These are phyloP conservation scores for Dactylellina haptotyla DNA, from an alignment of 2,329 filamentous ascomycete species.

Conservation along the genomic window DNA sequence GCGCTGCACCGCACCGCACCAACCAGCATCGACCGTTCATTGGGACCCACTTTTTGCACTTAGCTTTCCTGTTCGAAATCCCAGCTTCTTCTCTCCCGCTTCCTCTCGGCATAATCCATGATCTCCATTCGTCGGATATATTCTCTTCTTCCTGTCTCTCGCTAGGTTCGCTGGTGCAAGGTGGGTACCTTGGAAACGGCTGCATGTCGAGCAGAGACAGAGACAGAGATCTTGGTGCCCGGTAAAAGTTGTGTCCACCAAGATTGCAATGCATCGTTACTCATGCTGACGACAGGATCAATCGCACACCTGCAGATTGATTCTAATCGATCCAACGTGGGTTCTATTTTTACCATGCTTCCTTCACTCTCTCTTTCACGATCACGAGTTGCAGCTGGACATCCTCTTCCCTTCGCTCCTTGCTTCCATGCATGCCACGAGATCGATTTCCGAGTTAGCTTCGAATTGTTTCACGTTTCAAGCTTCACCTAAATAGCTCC, in stretches of 20 bases:
- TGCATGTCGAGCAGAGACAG: too few species aligned
- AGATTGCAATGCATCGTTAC: background rate
- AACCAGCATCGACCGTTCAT: background rate
- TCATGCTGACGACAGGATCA: constrained; percentile 50
- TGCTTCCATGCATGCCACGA: constrained; percentile 23
- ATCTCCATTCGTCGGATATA: background rate
- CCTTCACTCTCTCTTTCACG: background rate
- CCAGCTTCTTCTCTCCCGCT: background rate
- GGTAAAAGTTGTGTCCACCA: constrained; percentile 28
- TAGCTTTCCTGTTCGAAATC: background rate
- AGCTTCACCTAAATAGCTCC: too few species aligned
- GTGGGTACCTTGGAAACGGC: too few species aligned
- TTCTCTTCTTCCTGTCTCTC: too few species aligned
- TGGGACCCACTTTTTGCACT: background rate
- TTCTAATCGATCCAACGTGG: constrained; percentile 34
- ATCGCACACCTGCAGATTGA: constrained; percentile 36
- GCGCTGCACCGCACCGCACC: too few species aligned
- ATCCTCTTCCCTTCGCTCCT: constrained; percentile 1
- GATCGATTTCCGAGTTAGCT: constrained; percentile 2
- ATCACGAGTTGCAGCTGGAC: constrained; percentile 20
- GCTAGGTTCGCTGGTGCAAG: too few species aligned
- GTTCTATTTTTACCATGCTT: constrained; percentile 49
- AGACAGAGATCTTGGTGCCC: background rate
- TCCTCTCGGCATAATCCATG: background rate
- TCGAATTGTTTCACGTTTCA: background rate